Evolutionary conservation across 2,329 filamentous ascomycete genomes (phyloP), one percentile per base, ranked within the genome.

Genomic region (Acarospora socialis): DNA sequence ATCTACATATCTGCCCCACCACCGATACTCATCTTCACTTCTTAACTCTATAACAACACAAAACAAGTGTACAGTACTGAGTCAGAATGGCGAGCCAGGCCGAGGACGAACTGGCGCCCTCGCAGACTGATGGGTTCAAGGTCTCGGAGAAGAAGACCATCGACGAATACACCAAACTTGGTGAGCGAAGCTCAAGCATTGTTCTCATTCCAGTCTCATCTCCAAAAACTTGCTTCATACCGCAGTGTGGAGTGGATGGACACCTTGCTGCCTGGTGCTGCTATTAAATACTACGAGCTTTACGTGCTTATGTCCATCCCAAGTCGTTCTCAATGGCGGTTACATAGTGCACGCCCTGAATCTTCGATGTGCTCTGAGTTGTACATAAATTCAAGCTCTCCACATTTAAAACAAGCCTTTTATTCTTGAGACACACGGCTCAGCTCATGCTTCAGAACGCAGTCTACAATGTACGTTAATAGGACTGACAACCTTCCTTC

Each of bases 91-190:
- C 75, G 45, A 69, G 73, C 48, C 64, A 71, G 52, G 65, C 77
- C 43, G 70, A 81, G 8, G 83, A 93, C 40, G 87, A 95, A 51
- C 73, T 87, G 46, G 67, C 80, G 58, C 78, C 83, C 43, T 81
- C 90, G 65, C 71, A 78, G 63, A 94, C 86, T 45, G 77, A 86
- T 63, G 87, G 87, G 55, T 95, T 94, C 77, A 94, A 92, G 74
- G 80, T 94, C 54, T 86, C 83, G 46, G 83, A 94, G 73, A 94
- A 94, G 77, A 93, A 95, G 73, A 92, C 82, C 48, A 70, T 98
- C 52, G 81, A 87, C 43, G 81, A 94, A 60, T 94, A 94, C 63
- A 71, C 87, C 53, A 69, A 93, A 57, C 79, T 98, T 62, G 90
- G 84, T 92, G 66, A 52, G 81, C 66, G 16, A 9, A 28, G 8